These are phyloP conservation scores for Scheffersomyces titani DNA, from an alignment of 1,139 yeast species.

Conservation along the genomic window DNA sequence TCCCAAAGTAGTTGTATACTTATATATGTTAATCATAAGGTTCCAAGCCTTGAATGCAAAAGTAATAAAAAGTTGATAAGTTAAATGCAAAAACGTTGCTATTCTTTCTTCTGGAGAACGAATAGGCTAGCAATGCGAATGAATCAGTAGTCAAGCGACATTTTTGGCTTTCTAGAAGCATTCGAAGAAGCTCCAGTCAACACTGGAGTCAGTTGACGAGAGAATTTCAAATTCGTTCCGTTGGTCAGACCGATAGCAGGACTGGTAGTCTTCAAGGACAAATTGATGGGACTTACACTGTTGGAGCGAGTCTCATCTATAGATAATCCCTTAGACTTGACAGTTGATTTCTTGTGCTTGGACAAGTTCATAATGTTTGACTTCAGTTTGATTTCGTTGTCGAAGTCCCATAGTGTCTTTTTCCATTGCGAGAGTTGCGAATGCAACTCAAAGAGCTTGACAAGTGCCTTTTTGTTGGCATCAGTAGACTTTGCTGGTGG, in stretches of 20 bases:
- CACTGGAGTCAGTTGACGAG: background rate
- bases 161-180: slow-evolving; percentile 5
- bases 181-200: background rate
- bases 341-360: slow-evolving; percentile 30
- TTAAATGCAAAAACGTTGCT: background rate
- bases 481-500: slow-evolving; percentile 6
- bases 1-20: background rate
- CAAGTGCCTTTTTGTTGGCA: slow-evolving; percentile 19
- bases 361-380: slow-evolving; percentile 35
- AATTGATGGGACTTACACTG: slow-evolving; percentile 6
- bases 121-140: background rate
- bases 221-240: background rate
- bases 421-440: slow-evolving; percentile 27
- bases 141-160: slow-evolving; percentile 13
- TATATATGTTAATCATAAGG: background rate
- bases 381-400: slow-evolving; percentile 33
- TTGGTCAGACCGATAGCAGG: slow-evolving; percentile 6
- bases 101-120: background rate
- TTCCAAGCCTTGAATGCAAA: background rate
- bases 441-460: slow-evolving; percentile 25
- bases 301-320: slow-evolving; percentile 3
- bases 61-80: background rate
- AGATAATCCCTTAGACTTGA: slow-evolving; percentile 1
- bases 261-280: slow-evolving; percentile 4
- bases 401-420: slow-evolving; percentile 30